phyloP scores from a whole-genome alignment of 2,329 filamentous ascomycete genomes.

The Elsinoe necatrix region DNA sequence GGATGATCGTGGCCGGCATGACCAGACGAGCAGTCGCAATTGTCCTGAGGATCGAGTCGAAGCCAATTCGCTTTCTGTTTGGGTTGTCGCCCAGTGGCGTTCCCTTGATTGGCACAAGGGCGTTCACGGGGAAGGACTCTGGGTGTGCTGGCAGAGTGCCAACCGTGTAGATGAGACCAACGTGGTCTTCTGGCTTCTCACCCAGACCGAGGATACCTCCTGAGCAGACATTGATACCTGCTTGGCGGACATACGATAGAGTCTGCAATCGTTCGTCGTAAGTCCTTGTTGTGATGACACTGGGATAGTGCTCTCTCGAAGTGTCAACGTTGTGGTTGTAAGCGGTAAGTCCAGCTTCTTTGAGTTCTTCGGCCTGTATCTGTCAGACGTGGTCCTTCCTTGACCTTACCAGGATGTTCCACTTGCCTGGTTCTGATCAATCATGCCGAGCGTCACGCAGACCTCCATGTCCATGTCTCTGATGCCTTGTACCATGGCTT shows the following conservation, averaged over 20 bases:
- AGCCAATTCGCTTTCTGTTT: conserved; percentile 54
- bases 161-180: conserved; percentile 76
- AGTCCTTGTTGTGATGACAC: conserved; percentile 72
- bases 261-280: conserved; percentile 84
- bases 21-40: conserved; percentile 75
- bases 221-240: conserved; percentile 82
- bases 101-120: conserved; percentile 81
- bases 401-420: too few species aligned
- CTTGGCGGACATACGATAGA: conserved; percentile 69
- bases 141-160: conserved; percentile 73
- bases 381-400: neutral
- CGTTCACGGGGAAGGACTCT: conserved; percentile 86
- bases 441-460: conserved; percentile 92
- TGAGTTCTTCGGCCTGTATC: conserved; percentile 64
- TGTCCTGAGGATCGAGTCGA: conserved; percentile 70
- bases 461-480: conserved; percentile 77
- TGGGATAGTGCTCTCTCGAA: conserved; percentile 78
- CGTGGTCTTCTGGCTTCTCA: conserved; percentile 67
- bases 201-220: conserved; percentile 82
- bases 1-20: conserved; percentile 78
- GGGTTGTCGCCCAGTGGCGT: conserved; percentile 66
- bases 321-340: conserved; percentile 96
- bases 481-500: conserved; percentile 76
- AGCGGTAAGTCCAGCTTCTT: conserved; percentile 74
- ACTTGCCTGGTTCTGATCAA: conserved; percentile 45